Percentiles rank a stretch among this genome's conserved stretches.
Conservation (phyloP, 2,329 filamentous ascomycete species). For the Fusarium sulawesiense region DNA sequence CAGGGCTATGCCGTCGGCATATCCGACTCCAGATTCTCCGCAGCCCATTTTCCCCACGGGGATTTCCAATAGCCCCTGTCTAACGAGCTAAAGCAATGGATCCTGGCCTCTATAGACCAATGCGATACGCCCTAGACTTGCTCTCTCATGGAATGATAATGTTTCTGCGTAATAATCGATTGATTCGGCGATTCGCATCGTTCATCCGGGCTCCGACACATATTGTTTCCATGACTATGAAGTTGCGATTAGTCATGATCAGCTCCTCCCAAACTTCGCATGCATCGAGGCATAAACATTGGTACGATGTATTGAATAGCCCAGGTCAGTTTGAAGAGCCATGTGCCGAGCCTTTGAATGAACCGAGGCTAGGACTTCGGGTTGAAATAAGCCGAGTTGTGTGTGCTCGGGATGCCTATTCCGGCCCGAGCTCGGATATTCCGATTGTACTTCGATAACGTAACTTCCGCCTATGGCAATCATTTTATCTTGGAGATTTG, state of each 20-base stretch:
- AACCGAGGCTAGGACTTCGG: background rate
- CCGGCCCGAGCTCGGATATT: conserved; percentile 4
- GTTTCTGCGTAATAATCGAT: background rate
- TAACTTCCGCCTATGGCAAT: background rate
- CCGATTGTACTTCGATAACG: background rate
- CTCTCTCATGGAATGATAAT: background rate
- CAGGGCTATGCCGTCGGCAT: background rate
- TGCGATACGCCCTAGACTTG: background rate
- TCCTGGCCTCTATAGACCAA: too few species aligned
- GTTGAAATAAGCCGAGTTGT: background rate
- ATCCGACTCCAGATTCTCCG: conserved; percentile 7
- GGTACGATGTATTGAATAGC: background rate
- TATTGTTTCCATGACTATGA: background rate
- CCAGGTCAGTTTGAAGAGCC: background rate
- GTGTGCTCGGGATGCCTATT: background rate
- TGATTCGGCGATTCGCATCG: background rate
- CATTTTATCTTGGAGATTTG: background rate
- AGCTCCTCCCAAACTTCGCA: too few species aligned
- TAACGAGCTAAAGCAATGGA: background rate
- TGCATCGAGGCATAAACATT: background rate
- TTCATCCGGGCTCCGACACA: background rate
- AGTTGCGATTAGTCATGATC: background rate
- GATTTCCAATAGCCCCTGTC: background rate
- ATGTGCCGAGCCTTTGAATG: background rate
- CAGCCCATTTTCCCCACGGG: background rate